A percentile compares a stretch with the other conserved stretches of the same genome.
phyloP scores from a whole-genome alignment of 139 green algal genomes.

The Volvox africanus region DNA sequence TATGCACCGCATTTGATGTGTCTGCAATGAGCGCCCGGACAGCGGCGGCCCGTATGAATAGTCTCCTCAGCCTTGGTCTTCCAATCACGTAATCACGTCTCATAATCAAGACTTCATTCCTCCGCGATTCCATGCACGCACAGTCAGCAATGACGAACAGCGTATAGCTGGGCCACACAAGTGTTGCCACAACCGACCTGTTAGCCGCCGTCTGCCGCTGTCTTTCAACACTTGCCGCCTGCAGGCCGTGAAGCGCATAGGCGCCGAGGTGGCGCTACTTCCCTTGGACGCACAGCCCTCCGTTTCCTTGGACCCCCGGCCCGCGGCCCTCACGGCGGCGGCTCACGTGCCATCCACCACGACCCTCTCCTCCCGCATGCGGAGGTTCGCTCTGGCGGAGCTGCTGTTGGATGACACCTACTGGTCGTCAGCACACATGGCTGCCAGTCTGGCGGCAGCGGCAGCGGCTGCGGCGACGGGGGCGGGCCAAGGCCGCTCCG shows the following conservation, averaged over 20 bases:
- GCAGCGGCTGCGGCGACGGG: neutral
- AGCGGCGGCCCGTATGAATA: no score
- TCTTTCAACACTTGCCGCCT: no score
- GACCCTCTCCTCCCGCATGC: neutral
- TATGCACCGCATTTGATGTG: no score
- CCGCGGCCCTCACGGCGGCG: neutral
- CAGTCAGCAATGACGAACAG: no score
- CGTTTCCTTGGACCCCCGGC: constrained; percentile 1
- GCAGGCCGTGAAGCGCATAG: neutral
- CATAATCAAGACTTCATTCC: neutral
- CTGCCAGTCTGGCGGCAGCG: neutral
- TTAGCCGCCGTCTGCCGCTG: neutral
- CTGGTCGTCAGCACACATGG: constrained; percentile 26
- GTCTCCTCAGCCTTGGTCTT: no score
- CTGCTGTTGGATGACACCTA: constrained; percentile 38
- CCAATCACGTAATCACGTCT: neutral
- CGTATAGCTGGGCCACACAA: no score
- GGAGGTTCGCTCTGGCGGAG: constrained; percentile 7
- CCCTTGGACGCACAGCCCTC: neutral
- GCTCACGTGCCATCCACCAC: neutral
- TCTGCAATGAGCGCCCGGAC: no score
- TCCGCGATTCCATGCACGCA: neutral
- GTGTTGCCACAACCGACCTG: neutral
- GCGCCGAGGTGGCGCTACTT: neutral
- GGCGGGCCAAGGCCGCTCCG: neutral